These are phyloP conservation scores for Hsuehochloa calcarea DNA, from an alignment of 176 grass and related monocot species.

Conservation along the genomic window DNA sequence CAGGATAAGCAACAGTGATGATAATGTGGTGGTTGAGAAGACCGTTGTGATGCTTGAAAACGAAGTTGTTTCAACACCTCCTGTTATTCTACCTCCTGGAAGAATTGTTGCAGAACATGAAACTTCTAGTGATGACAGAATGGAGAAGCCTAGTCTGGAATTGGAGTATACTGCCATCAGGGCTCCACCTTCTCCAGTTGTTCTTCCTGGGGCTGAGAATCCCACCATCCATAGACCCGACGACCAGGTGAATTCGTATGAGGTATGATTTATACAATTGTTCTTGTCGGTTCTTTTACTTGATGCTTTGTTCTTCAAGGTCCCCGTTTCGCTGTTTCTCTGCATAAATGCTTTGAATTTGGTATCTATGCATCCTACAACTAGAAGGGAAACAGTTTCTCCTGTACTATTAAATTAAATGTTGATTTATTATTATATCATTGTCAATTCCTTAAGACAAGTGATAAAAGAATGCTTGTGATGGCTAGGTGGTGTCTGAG, in stretches of 20 bases:
- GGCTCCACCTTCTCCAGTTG: constrained; percentile 58
- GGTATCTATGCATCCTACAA: neutral
- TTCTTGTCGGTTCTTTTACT: constrained; percentile 21
- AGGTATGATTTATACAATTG: constrained; percentile 47
- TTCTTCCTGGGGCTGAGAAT: constrained; percentile 35
- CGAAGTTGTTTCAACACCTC: constrained; percentile 36
- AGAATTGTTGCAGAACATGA: constrained; percentile 26
- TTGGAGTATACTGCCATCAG: constrained; percentile 45
- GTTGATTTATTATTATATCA: neutral
- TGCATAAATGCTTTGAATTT: neutral
- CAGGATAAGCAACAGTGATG: constrained; percentile 38
- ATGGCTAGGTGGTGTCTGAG: constrained; percentile 49
- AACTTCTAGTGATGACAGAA: constrained; percentile 35
- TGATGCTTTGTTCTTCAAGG: neutral
- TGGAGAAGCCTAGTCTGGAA: constrained; percentile 28
- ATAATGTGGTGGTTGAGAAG: constrained; percentile 62
- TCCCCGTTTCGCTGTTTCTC: constrained; percentile 13
- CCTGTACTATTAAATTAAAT: neutral
- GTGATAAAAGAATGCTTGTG: constrained; percentile 29
- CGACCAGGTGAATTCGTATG: constrained; percentile 34
- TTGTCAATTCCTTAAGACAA: neutral
- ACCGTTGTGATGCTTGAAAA: constrained; percentile 64
- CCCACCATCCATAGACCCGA: constrained; percentile 21
- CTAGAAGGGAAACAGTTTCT: neutral
- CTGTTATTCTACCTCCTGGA: constrained; percentile 24